Evolutionary conservation across 306 rosid species (phyloP).

Genomic region (Neltuma alba): DNA sequence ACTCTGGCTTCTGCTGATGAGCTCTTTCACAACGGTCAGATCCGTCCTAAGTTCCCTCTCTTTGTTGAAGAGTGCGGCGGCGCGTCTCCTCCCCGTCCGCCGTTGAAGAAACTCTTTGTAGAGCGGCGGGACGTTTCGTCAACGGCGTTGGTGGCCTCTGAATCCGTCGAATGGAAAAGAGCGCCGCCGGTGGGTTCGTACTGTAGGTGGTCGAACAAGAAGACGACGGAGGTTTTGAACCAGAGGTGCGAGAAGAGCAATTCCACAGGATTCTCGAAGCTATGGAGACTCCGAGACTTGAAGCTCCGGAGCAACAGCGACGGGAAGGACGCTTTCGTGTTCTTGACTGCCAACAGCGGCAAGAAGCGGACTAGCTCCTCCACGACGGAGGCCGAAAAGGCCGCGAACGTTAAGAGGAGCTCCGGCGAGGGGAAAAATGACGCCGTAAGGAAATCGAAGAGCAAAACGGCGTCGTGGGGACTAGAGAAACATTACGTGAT

Average conservation of each 20-base stretch:
- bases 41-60: constrained; percentile 68
- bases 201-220: constrained; percentile 71
- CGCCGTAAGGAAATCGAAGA: too few relatives aligned
- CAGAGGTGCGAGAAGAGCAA: constrained; percentile 43
- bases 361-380: background rate
- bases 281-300: constrained; percentile 71
- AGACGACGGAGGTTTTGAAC: constrained; percentile 25
- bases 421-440: too few relatives aligned
- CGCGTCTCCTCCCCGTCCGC: constrained; percentile 36
- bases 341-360: constrained; percentile 30
- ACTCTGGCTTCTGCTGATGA: constrained; percentile 78
- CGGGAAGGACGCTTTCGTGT: constrained; percentile 79
- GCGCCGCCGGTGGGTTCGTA: constrained; percentile 45
- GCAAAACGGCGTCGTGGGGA: too few relatives aligned
- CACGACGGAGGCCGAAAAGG: background rate
- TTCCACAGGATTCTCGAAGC: constrained; percentile 80
- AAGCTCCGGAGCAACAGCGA: constrained; percentile 79
- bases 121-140: constrained; percentile 32
- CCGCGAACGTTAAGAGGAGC: background rate
- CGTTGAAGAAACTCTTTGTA: constrained; percentile 60
- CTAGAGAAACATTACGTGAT: constrained; percentile 51
- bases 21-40: constrained; percentile 68
- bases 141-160: constrained; percentile 38
- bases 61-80: constrained; percentile 42
- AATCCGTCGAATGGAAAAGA: constrained; percentile 38